Evolutionary conservation across 1,284 basidiomycete genomes (phyloP).

Genomic region (Sparassis latifolia): DNA sequence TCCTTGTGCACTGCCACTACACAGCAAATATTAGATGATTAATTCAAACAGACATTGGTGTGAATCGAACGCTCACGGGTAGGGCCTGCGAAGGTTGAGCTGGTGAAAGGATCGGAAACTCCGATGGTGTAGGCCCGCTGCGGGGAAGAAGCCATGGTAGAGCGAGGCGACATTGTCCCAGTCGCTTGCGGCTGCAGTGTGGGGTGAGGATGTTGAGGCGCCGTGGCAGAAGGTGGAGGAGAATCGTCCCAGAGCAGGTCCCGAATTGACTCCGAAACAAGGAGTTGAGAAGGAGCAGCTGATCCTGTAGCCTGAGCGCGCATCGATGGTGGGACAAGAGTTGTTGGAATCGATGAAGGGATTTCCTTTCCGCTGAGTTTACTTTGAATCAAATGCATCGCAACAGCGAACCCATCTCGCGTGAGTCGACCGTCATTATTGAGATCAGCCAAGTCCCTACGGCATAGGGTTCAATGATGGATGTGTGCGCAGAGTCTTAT

Average conservation of each 20-base stretch:
- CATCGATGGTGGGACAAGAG: constrained; percentile 79
- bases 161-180: constrained; percentile 19
- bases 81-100: constrained; percentile 18
- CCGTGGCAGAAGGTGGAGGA: constrained; percentile 44
- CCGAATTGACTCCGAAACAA: constrained; percentile 30
- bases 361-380: constrained; percentile 83
- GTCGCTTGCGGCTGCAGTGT: constrained; percentile 35
- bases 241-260: constrained; percentile 62
- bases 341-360: constrained; percentile 65
- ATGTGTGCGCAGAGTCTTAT: not conserved
- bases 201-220: constrained; percentile 18
- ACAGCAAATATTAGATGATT: not conserved
- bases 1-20: constrained; percentile 32
- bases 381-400: constrained; percentile 90
- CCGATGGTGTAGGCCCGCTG: constrained; percentile 13
- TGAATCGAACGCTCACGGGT: constrained; percentile 12
- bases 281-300: constrained; percentile 27
- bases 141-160: constrained; percentile 14
- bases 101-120: constrained; percentile 38
- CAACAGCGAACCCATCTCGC: constrained; percentile 93
- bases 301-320: constrained; percentile 32
- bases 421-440: constrained; percentile 85
- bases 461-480: constrained; percentile 4
- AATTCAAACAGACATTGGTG: not conserved
- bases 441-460: constrained; percentile 91